Evolutionary conservation across 768 basidiomycete species (phyloP), one percentile per base, ranked within the genome.

Genomic region (Trametes sanguinea): DNA sequence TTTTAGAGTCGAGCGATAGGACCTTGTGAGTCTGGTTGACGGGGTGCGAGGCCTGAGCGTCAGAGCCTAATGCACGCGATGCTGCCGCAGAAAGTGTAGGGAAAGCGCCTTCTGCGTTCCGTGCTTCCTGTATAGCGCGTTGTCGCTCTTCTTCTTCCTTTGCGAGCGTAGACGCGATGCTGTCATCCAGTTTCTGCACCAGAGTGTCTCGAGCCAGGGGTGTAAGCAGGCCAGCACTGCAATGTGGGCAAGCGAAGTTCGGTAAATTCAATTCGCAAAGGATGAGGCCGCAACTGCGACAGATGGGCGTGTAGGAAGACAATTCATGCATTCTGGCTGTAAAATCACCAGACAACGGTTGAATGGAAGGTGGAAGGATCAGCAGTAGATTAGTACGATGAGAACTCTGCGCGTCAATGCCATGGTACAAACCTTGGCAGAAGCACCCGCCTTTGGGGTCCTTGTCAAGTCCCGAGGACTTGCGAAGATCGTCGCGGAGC

Each of bases 381-480:
- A 22, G 22, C 22, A 22, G 22, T 22, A 22, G 22, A 22, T 22
- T 22, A 22, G 22, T 22, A 22, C 22, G 22, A 22, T 22, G 22
- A 22, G 1, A 22, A 22, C 22, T 22, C 22, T 22, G 22, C 22
- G 22, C 22, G 22, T 22, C 22, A 22, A 22, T 22, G 22, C 22
- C 22, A 22, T 22, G 11, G 30, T 14, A 54, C 33, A 17, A 54
- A 85, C 88, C 86, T 76, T 84, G 83, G 66, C 88, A 90, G 68
- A 87, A 90, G 67, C 88, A 90, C 0, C 88, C 87, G 4, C 85
- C 83, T 43, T 80, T 82, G 0, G 85, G 81, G 71, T 89, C 87
- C 58, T 74, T 82, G 43, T 74, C 69, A 0, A 56, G 70, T 0
- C 75, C 75, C n/a, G 71, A 71, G 2, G 75, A 68, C 13, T 68